Evolutionary conservation across 306 rosid species (phyloP), one percentile per base, ranked within the genome.

Genomic region (Carpinus fangiana): DNA sequence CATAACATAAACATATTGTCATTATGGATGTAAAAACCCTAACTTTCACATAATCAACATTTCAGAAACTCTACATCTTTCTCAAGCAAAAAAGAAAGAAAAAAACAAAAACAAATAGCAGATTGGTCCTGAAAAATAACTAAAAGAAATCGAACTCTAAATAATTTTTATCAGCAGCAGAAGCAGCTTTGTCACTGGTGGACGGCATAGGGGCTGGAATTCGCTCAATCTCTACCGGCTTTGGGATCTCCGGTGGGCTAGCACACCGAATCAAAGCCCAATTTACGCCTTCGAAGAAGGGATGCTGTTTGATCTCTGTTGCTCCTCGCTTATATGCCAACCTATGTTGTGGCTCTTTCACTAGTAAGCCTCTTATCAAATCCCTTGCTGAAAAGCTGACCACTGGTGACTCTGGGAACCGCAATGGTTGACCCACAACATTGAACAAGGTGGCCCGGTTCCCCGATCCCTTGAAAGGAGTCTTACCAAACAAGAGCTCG

Each of bases 211-310:
- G 84, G n/a, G 74, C 74, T 48, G 87, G 86, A 77, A 85, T 57
- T 48, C 78, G 75, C 73, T 84, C 88, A 48, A 76, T 69, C 75
- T 87, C 90, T 1, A 87, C 74, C 0, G 88, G 85, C 65, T 83
- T 87, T 21, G 90, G 90, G 36, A 87, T 77, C 65, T 87, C 90
- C 2, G 90, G 90, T 1, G 90, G 90, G 68, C 87, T 87, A 8
- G 90, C 90, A 78, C 90, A 87, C 55, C 90, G 79, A 26, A 87
- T 84, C 79, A 87, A 50, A 0, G 90, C 90, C 90, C 90, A 87
- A 28, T 87, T 87, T 45, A 87, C 80, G 51, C 88, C 88, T 75
- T 87, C 88, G 16, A 87, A 87, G 81, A 87, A 87, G 16, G 90
- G 86, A 48, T 87, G 90, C 14, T 87, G 90, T 60, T 84, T 87